phyloP scores from a whole-genome alignment of 2,329 filamentous ascomycete species.

The Fusarium tanahbumbuense region DNA sequence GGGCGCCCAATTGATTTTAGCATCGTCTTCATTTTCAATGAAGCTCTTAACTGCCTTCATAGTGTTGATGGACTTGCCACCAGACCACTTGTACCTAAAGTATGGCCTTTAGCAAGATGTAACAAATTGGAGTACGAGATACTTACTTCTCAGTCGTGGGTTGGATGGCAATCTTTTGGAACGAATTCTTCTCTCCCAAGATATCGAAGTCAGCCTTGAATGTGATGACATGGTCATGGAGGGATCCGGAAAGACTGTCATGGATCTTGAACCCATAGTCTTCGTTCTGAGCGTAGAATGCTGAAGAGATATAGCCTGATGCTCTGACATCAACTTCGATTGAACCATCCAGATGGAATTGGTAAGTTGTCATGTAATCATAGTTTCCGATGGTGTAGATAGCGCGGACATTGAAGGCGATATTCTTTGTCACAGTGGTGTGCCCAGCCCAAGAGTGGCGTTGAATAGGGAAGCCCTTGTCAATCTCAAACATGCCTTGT shows the following conservation, averaged over 20 bases:
- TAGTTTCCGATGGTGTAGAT: constrained; percentile 18
- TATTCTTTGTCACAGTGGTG: constrained; percentile 11
- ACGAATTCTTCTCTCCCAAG: background rate
- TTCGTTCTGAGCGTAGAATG: constrained; percentile 2
- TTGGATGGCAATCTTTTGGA: constrained; percentile 6
- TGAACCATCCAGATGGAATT: background rate
- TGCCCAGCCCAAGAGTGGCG: constrained; percentile 1
- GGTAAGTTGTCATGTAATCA: constrained; percentile 8
- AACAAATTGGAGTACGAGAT: accelerated
- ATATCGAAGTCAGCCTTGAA: constrained; percentile 5
- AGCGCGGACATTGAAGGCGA: constrained; percentile 3
- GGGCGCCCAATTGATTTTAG: constrained; percentile 3
- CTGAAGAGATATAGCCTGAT: constrained; percentile 6
- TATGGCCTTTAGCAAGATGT: accelerated
- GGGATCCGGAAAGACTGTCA: background rate
- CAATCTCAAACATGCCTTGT: constrained; percentile 8
- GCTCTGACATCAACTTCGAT: constrained; percentile 1
- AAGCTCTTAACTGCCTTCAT: constrained; percentile 14
- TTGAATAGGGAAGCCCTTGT: constrained; percentile 8
- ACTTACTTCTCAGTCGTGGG: constrained; percentile 1
- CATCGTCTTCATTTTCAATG: constrained; percentile 4
- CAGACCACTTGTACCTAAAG: constrained; percentile 5
- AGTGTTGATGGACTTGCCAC: background rate
- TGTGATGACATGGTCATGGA: background rate
- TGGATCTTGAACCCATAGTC: constrained; percentile 11